Evolutionary conservation across 768 basidiomycete genomes (phyloP).

Genomic region (Leucocoprinus sp.): DNA sequence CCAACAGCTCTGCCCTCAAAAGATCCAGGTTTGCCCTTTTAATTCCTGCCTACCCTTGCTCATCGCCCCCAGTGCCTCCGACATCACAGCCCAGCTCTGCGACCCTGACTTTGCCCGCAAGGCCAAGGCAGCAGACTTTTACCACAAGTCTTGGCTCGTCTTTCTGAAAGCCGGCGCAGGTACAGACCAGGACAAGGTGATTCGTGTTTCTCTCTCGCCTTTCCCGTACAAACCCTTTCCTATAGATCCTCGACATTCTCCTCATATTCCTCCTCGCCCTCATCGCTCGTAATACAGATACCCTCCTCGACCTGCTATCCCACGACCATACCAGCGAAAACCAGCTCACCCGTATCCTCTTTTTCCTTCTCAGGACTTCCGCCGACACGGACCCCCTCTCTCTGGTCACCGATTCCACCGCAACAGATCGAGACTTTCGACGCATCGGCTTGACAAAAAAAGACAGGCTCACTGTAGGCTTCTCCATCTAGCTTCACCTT

Average conservation of each 20-base stretch:
- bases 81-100: conserved; percentile 68
- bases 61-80: conserved; percentile 48
- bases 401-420: conserved; percentile 23
- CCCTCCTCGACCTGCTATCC: conserved; percentile 46
- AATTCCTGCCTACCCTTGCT: neutral
- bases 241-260: conserved; percentile 56
- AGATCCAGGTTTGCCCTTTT: conserved; percentile 49
- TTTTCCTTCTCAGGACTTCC: conserved; percentile 29
- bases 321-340: too few relatives aligned
- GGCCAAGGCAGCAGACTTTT: conserved; percentile 71
- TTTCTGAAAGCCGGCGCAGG: conserved; percentile 53
- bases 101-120: conserved; percentile 71
- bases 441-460: conserved; percentile 46
- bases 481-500: conserved; percentile 14
- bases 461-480: conserved; percentile 48
- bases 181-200: conserved; percentile 45
- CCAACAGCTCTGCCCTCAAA: conserved; percentile 44
- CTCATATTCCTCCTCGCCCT: conserved; percentile 56
- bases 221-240: conserved; percentile 1
- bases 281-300: conserved; percentile 48
- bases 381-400: conserved; percentile 41
- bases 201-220: neutral
- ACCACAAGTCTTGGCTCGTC: conserved; percentile 59
- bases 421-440: conserved; percentile 36
- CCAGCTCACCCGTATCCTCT: conserved; percentile 34